Conservation (phyloP, 208 protist species). For the Angomonas deanei region DNA sequence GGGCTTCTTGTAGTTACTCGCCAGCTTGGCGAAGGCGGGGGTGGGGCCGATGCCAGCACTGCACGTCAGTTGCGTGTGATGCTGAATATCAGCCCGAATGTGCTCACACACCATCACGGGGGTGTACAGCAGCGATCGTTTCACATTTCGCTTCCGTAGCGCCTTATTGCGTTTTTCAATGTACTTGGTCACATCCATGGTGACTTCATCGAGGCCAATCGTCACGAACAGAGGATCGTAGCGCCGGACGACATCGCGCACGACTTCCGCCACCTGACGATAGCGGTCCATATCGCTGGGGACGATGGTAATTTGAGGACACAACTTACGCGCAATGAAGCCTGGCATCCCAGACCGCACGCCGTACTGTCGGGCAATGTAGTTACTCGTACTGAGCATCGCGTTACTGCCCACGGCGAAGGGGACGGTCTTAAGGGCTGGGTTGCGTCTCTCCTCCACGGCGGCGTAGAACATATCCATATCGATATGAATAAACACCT, state of each 20-base stretch:
- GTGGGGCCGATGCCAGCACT: constrained; percentile 72
- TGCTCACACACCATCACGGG: constrained; percentile 30
- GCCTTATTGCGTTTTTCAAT: constrained; percentile 8
- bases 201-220: constrained; percentile 66
- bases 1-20: constrained; percentile 86
- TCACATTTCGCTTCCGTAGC: no score
- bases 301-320: constrained; percentile 68
- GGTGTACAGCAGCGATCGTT: no score
- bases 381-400: constrained; percentile 93
- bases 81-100: constrained; percentile 45
- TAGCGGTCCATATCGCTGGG: constrained; percentile 57
- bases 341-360: constrained; percentile 93
- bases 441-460: constrained; percentile 81
- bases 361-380: constrained; percentile 89
- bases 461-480: constrained; percentile 92
- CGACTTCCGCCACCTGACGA: constrained; percentile 25
- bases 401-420: constrained; percentile 87
- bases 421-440: constrained; percentile 61
- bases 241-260: constrained; percentile 45
- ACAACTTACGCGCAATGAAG: constrained; percentile 87
- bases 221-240: constrained; percentile 73
- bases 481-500: constrained; percentile 59
- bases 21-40: constrained; percentile 75
- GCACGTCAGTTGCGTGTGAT: constrained; percentile 51
- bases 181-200: constrained; percentile 60